Evolutionary conservation across 805 yeast species (phyloP).

Genomic region (Wickerhamomyces hampshirensis): DNA sequence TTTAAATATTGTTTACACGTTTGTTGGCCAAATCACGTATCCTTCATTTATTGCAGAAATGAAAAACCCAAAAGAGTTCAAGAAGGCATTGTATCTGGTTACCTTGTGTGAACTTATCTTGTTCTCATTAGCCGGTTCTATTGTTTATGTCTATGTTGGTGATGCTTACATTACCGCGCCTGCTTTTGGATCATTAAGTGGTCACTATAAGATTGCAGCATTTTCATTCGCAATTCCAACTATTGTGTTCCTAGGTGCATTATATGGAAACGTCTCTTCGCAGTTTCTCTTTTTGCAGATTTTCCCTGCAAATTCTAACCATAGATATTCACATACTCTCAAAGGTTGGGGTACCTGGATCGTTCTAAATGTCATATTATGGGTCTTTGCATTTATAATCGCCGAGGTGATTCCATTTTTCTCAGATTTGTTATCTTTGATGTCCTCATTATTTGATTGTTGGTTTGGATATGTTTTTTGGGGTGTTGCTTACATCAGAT

Average conservation of each 20-base stretch:
- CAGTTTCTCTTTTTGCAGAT: slow-evolving; percentile 45
- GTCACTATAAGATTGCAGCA: slow-evolving; percentile 45
- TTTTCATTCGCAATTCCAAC: slow-evolving; percentile 62
- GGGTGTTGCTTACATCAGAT: slow-evolving; percentile 52
- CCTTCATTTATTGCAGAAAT: slow-evolving; percentile 59
- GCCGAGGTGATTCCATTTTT: slow-evolving; percentile 66
- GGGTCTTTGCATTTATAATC: slow-evolving; percentile 52
- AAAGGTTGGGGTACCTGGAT: slow-evolving; percentile 53
- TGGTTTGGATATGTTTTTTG: slow-evolving; percentile 65
- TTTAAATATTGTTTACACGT: slow-evolving; percentile 56
- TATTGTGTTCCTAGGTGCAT: slow-evolving; percentile 48
- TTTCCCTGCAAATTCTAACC: slow-evolving; percentile 37
- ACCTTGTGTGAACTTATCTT: slow-evolving; percentile 45
- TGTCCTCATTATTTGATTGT: slow-evolving; percentile 60
- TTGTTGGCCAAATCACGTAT: slow-evolving; percentile 60
- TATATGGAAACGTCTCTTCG: slow-evolving; percentile 51
- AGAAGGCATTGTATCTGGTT: slow-evolving; percentile 49
- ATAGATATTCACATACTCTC: slow-evolving; percentile 42
- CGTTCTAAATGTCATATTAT: slow-evolving; percentile 35
- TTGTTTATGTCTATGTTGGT: slow-evolving; percentile 56
- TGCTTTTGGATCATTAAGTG: slow-evolving; percentile 49
- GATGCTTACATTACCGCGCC: slow-evolving; percentile 51
- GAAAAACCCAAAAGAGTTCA: slow-evolving; percentile 53
- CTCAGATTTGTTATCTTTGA: slow-evolving; percentile 49
- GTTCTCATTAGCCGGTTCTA: slow-evolving; percentile 51